Evolutionary conservation across 768 basidiomycete species (phyloP), one percentile per base, ranked within the genome.

Genomic region (Paxillus ammoniavirescens): DNA sequence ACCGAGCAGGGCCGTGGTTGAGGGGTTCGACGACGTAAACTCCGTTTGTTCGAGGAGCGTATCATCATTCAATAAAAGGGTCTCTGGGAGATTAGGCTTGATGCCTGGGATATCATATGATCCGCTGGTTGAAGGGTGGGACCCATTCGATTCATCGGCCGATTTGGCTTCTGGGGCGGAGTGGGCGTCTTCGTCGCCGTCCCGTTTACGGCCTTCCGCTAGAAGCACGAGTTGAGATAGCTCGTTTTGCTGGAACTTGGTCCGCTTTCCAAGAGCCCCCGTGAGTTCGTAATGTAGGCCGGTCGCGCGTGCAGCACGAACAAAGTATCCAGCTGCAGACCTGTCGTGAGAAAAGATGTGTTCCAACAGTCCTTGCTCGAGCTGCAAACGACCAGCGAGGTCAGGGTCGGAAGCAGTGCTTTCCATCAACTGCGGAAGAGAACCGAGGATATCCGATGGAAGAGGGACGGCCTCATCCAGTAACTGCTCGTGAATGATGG

Each of bases 1-100:
- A 14, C 72, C 60, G 30, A 95, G 81, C 42, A 69, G 71, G 9
- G 81, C 77, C 4, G 73, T 54, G 36, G 77, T 65, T 5, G 80
- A 71, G 14, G 84, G 72, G 43, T 75, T 74, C 2, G 91, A 87
- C 10, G 88, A 86, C 8, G 93, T 93, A 68, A 92, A 99, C 64
- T 89, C 82, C 1, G 96, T 98, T 61, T 89, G 85, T 72, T 99
- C 97, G 38, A 99, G 80, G 15, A 99, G 79, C 0, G 95, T 98
- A 70, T 99, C 97, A 69, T 98, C 97, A 69, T 98, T 96, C 44
- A 98, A 78, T 2, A 78, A 75, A 26, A 98, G 71, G 4, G 88
- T 85, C 68, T 91, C 84, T n/a, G 96, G 94, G 26, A 93, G 61
- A 49, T 67, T 66, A 8, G 60, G 44, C 41, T 52, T 55, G 13